Evolutionary conservation across 768 basidiomycete species (phyloP), one percentile per base, ranked within the genome.

Genomic region (Suillus decipiens): DNA sequence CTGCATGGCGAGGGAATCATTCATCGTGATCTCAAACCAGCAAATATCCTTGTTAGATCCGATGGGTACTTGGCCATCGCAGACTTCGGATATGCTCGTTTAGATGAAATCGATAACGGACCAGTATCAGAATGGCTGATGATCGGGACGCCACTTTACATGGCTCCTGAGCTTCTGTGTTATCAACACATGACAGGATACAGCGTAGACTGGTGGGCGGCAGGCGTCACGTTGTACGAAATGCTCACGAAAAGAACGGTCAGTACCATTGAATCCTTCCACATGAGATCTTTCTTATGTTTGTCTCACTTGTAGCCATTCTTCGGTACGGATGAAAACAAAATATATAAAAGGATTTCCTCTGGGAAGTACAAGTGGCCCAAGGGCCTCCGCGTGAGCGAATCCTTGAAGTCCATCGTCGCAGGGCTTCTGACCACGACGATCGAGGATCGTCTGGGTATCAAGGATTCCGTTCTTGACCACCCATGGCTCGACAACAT

Each of bases 131-230:
- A 34, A 11, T 85, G 81, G 80, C 45, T 64, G 5, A 62, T 68
- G 39, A 70, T 80, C 2, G 84, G 86, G 3, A 84, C 85, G 9
- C 71, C 76, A 9, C 62, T 72, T 3, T 87, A 85, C 70, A 78
- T 77, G 73, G 79, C 84, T 6, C 86, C 86, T 0, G 86, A 88
- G 67, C 60, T 76, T 39, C 65, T 66, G n/a, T 61, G 68, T 62
- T 60, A 64, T 50, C 69, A 75, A 22, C 54, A 64, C 36, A 64
- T 63, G 31, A 64, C 69, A n/a, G 73, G 76, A 3, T 37, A 69
- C 37, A 71, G 75, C 1, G 66, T 84, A 11, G 86, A 88, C 70
- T 86, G 85, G 85, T 87, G 83, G 80, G 74, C 85, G 24, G 75
- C 75, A 31, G 86, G 84, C 0, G 69, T 82, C 12, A 75, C 80